These are phyloP conservation scores for Aphanomyces invadans DNA, from an alignment of 352 stramenopile genomes.

Conservation along the genomic window DNA sequence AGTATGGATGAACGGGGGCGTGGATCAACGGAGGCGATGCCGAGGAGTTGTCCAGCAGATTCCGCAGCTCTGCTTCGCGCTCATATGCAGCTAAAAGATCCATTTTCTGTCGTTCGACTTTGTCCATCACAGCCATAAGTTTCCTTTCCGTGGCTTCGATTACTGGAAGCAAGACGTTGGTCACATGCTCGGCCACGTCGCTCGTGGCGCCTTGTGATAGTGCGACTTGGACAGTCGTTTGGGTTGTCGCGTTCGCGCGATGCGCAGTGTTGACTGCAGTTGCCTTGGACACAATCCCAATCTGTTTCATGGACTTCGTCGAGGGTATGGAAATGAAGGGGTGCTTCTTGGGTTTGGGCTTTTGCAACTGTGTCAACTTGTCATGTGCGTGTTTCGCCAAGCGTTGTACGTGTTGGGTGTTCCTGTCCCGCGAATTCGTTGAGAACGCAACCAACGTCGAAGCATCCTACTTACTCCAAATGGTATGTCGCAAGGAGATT, in stretches of 20 bases:
- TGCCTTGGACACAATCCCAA: neutral
- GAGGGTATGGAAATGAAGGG: slow-evolving; percentile 3
- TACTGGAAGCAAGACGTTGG: slow-evolving; percentile 1
- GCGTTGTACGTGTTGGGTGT: neutral
- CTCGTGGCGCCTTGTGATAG: neutral
- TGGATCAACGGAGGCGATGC: neutral
- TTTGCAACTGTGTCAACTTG: neutral
- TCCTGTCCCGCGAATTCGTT: too few relatives aligned
- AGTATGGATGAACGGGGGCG: neutral
- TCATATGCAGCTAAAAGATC: slow-evolving; percentile 9
- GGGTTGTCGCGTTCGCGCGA: slow-evolving; percentile 5
- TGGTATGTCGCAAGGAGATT: neutral
- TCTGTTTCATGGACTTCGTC: neutral
- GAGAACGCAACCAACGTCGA: neutral
- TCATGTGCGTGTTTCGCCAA: neutral
- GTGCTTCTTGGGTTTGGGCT: slow-evolving; percentile 10
- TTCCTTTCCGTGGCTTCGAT: slow-evolving; percentile 7
- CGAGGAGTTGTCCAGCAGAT: neutral
- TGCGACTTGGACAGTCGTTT: slow-evolving; percentile 17
- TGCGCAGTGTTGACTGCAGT: neutral
- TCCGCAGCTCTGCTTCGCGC: slow-evolving; percentile 12
- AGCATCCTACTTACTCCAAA: neutral
- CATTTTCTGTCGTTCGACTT: slow-evolving; percentile 12
- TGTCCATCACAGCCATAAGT: slow-evolving; percentile 6
- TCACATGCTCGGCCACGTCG: neutral